A percentile compares a stretch with the other conserved stretches of the same genome.
These are phyloP conservation scores for Syzygium oleosum DNA, from an alignment of 345 rosid genomes.

Conservation along the genomic window DNA sequence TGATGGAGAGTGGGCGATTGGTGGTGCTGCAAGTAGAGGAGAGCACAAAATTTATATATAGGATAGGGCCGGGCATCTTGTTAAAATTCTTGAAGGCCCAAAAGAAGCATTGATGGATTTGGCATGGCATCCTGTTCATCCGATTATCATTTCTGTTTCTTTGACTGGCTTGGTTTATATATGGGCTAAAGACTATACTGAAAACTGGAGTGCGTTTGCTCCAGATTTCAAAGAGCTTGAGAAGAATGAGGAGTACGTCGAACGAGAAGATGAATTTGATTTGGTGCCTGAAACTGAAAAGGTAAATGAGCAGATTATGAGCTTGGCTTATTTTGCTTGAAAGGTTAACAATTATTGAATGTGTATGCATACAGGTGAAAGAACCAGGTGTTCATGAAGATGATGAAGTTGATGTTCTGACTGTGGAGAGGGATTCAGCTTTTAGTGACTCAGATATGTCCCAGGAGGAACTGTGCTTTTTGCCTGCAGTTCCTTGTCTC, in stretches of 20 bases:
- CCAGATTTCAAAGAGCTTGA: conserved; percentile 99
- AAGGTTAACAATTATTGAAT: conserved; percentile 5
- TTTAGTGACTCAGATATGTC: conserved; percentile 97
- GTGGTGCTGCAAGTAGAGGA: conserved; percentile 97
- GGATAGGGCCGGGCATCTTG: conserved; percentile 96
- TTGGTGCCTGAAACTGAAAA: conserved; percentile 84
- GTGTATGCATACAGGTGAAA: conserved; percentile 53
- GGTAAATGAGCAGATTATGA: conserved; percentile 25
- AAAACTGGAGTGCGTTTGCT: conserved; percentile 99
- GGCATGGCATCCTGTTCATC: conserved; percentile 99
- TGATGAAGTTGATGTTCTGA: conserved; percentile 89
- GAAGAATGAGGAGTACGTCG: conserved; percentile 98
- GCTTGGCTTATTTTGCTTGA: neutral
- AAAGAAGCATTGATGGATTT: conserved; percentile 94
- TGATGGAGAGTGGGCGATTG: conserved; percentile 97
- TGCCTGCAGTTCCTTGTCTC: conserved; percentile 88
- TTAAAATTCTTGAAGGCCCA: conserved; percentile 98
- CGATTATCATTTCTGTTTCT: conserved; percentile 86
- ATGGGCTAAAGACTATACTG: conserved; percentile 98
- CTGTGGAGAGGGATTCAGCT: conserved; percentile 62
- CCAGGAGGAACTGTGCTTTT: conserved; percentile 84
- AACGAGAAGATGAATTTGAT: conserved; percentile 97
- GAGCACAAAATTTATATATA: conserved; percentile 99
- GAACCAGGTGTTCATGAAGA: conserved; percentile 77
- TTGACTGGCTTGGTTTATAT: conserved; percentile 87